Evolutionary conservation across 345 rosid species (phyloP).

Genomic region (Kandelia obovata): DNA sequence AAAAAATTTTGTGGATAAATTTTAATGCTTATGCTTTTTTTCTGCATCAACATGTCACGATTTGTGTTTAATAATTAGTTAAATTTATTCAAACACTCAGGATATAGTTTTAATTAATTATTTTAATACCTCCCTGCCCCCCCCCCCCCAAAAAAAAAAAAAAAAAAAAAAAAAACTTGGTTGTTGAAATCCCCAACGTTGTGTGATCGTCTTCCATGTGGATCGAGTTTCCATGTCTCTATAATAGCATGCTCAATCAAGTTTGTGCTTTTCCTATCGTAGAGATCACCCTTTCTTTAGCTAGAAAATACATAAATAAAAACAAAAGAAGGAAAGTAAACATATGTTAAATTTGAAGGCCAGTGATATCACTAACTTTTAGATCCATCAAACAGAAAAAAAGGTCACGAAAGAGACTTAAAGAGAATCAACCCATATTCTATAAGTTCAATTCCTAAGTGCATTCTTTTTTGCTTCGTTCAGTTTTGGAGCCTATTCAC

Average conservation of each 20-base stretch:
- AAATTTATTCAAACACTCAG: too few relatives aligned
- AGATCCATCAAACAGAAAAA: not conserved
- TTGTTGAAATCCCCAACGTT: too few relatives aligned
- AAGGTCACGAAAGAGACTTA: not conserved
- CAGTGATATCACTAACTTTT: not conserved
- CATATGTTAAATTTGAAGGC: not conserved
- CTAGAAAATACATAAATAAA: not conserved
- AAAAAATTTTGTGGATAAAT: too few relatives aligned
- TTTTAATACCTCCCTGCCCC: too few relatives aligned
- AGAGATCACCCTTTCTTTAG: not conserved
- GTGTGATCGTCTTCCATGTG: not conserved
- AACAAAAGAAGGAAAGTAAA: not conserved
- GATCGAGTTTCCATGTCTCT: not conserved
- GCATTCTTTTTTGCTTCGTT: not conserved
- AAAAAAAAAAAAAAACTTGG: too few relatives aligned
- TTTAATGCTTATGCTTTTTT: too few relatives aligned
- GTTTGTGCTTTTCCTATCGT: not conserved
- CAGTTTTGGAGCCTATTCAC: not conserved
- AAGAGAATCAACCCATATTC: constrained; percentile 1
- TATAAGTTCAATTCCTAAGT: not conserved
- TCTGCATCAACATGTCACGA: too few relatives aligned
- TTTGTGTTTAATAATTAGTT: too few relatives aligned
- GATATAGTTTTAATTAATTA: too few relatives aligned
- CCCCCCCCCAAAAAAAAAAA: too few relatives aligned
- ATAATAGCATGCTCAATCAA: not conserved